A percentile compares a stretch with the other conserved stretches of the same genome.
Evolutionary conservation across 345 rosid genomes (phyloP).

Genomic region (Aquilaria malaccensis): DNA sequence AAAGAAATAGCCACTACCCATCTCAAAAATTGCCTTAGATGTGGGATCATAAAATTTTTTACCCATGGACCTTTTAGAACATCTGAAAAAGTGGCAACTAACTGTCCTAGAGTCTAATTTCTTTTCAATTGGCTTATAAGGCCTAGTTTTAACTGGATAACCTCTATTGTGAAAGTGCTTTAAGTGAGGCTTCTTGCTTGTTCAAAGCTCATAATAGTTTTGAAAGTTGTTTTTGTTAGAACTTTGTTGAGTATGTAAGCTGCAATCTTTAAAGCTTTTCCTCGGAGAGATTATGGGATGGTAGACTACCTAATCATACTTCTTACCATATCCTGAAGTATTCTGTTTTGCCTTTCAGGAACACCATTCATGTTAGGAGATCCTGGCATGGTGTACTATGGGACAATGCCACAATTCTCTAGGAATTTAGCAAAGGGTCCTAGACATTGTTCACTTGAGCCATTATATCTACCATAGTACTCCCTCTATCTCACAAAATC

Average conservation of each 20-base stretch:
- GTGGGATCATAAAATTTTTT: background rate
- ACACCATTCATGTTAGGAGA: background rate
- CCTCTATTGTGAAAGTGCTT: background rate
- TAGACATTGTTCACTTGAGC: constrained; percentile 1
- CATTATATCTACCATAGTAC: no score
- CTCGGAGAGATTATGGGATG: no score
- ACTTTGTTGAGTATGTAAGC: no score
- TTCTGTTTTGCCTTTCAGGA: background rate
- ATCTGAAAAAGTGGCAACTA: background rate
- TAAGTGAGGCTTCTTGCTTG: background rate
- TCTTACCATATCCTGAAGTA: background rate
- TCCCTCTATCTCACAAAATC: no score
- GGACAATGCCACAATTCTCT: background rate
- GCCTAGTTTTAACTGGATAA: background rate
- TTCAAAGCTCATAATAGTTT: constrained; percentile 4
- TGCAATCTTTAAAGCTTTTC: no score
- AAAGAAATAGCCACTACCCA: background rate
- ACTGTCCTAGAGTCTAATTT: constrained; percentile 3
- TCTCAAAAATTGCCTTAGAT: background rate
- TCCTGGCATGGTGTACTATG: background rate
- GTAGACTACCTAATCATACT: no score
- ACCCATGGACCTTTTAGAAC: background rate
- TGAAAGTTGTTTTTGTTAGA: background rate
- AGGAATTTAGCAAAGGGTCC: background rate
- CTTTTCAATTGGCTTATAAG: constrained; percentile 7